Percentiles rank a stretch among this genome's conserved stretches.
These are phyloP conservation scores for Elsinoe arachidis DNA, from an alignment of 2,329 filamentous ascomycete genomes.

Conservation along the genomic window DNA sequence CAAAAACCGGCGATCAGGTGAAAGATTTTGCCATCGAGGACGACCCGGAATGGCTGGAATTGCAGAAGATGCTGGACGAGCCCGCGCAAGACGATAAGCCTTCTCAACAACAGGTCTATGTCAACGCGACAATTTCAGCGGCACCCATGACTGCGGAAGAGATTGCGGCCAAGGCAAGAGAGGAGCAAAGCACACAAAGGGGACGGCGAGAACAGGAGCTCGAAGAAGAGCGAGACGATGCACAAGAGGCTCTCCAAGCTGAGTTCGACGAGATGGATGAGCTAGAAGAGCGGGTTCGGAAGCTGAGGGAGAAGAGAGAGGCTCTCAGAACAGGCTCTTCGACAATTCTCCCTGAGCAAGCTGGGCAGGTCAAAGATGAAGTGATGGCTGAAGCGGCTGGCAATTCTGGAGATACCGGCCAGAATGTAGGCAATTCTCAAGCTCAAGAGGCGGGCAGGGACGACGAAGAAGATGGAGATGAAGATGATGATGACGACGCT, in stretches of 20 bases:
- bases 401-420: too few relatives aligned
- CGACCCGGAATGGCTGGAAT: constrained; percentile 69
- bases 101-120: neutral
- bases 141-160: constrained; percentile 40
- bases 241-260: constrained; percentile 35
- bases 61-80: constrained; percentile 68
- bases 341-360: constrained; percentile 11
- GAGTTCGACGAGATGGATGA: constrained; percentile 45
- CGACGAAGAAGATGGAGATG: constrained; percentile 19
- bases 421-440: neutral
- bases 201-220: constrained; percentile 36
- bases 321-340: constrained; percentile 27
- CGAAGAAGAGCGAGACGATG: constrained; percentile 34
- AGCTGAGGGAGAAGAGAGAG: constrained; percentile 38
- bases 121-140: constrained; percentile 35
- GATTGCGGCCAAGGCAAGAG: constrained; percentile 36
- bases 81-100: constrained; percentile 15
- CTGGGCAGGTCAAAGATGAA: neutral
- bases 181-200: constrained; percentile 37
- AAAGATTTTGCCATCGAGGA: constrained; percentile 52
- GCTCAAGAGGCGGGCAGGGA: neutral
- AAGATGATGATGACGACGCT: constrained; percentile 19
- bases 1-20: neutral
- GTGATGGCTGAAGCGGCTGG: neutral
- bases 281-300: constrained; percentile 37